Evolutionary conservation across 345 rosid genomes (phyloP), one percentile per base, ranked within the genome.

Genomic region (Eucalyptus cloeziana): DNA sequence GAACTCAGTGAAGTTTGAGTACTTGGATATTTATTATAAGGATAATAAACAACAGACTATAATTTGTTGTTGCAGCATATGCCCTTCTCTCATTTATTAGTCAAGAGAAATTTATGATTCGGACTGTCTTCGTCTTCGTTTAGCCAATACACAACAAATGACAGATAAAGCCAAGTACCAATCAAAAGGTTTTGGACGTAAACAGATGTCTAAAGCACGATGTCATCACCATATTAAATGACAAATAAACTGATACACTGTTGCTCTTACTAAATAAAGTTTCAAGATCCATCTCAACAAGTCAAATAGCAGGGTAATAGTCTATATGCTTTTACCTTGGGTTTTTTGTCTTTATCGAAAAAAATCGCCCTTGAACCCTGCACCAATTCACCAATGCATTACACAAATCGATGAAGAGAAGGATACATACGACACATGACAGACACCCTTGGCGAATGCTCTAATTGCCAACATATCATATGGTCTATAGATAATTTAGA

Each of bases 321-420:
- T 86, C 30, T 52, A 30, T n/a, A 49, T 52, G 43, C 56, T 49
- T 62, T 22, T 88, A 90, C 91, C 91, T 90, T 88, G 10, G 90
- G 90, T 79, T 80, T 90, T 27, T 88, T 81, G 80, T 89, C 92
- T 50, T 88, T 91, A 17, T 91, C 88, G 86, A 86, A 76, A 45
- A 89, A 83, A 85, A 71, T 91, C 8, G 91, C 92, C 54, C 90
- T 91, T 71, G 87, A 19, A 40, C 92, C 92, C 92, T 91, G 86
- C 50, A 60, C 15, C 11, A 25, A 11, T 49, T 86, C 27, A 30
- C 87, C 44, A 52, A n/a, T 16, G 44, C 44, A 86, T 49, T 49
- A 43, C 43, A 13, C 17, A 87, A 30, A 50, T 25, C 62, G 76
- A 24, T 3, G n/a, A 60, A 87, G 76, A 87, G 8, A 37, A 13